phyloP scores from a whole-genome alignment of 1,284 basidiomycete genomes.

The Meira nashicola region DNA sequence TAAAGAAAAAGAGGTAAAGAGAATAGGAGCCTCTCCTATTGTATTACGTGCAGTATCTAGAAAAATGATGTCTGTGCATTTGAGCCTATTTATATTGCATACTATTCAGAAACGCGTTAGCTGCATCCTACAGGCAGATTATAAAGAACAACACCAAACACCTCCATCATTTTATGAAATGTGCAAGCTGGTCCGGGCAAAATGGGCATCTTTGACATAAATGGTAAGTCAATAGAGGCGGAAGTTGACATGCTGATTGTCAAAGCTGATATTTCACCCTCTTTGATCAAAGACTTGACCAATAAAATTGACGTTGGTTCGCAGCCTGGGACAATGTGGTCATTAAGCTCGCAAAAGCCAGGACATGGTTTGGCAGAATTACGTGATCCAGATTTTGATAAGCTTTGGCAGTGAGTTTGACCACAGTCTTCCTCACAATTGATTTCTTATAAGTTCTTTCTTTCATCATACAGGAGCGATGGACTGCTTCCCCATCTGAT shows the following conservation, averaged over 20 bases:
- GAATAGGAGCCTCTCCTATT: no score
- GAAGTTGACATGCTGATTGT: background rate
- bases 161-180: no score
- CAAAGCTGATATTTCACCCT: background rate
- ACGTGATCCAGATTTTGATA: conserved; percentile 78
- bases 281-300: conserved; percentile 25
- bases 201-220: background rate
- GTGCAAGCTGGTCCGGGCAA: background rate
- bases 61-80: no score
- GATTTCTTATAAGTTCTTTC: conserved; percentile 3
- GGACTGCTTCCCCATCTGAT: conserved; percentile 95
- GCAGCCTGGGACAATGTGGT: conserved; percentile 69
- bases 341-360: conserved; percentile 94
- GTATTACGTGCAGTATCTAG: no score
- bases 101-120: no score
- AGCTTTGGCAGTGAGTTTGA: conserved; percentile 89
- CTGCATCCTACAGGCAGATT: no score
- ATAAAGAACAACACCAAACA: no score
- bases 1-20: no score
- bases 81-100: no score
- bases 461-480: conserved; percentile 75
- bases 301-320: conserved; percentile 46
- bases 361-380: conserved; percentile 92
- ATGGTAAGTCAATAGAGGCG: background rate
- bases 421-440: background rate